Conservation (phyloP, 169 alveolate genomes). For the Cystoisospora suis region DNA sequence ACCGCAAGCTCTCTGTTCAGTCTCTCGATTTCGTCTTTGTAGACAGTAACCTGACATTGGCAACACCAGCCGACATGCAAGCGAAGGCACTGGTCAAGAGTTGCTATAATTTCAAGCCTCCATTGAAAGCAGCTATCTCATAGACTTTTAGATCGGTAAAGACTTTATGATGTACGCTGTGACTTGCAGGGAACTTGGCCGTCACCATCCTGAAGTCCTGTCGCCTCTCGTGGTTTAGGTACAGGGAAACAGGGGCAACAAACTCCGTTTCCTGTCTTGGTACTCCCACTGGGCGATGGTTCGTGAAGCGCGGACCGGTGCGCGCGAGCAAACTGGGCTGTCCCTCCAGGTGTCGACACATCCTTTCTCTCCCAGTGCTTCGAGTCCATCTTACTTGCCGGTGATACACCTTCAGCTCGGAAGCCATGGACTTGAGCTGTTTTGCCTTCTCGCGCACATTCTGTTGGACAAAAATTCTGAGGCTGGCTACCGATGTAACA, state of each 20-base stretch:
- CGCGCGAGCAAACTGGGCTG: neutral
- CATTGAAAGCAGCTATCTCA: too few relatives aligned
- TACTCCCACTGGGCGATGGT: neutral
- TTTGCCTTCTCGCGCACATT: conserved; percentile 86
- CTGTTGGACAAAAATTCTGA: too few relatives aligned
- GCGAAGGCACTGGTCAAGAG: too few relatives aligned
- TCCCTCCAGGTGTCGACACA: neutral
- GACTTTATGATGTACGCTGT: too few relatives aligned
- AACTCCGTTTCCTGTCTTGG: neutral
- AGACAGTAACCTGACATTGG: conserved; percentile 80
- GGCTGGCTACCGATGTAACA: too few relatives aligned
- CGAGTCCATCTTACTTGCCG: conserved; percentile 75
- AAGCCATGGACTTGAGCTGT: conserved; percentile 83
- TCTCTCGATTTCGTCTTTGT: conserved; percentile 85
- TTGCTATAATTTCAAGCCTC: too few relatives aligned
- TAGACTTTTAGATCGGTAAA: too few relatives aligned
- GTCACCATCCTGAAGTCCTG: too few relatives aligned
- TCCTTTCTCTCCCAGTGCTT: neutral
- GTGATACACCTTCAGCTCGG: conserved; percentile 85
- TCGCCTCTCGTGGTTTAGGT: too few relatives aligned
- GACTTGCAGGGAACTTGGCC: too few relatives aligned
- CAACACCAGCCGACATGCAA: too few relatives aligned
- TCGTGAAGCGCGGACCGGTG: too few relatives aligned
- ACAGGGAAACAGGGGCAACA: neutral
- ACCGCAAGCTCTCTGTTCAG: conserved; percentile 79